Conservation (phyloP, 805 yeast genomes). For the Wickerhamomyces queroliae region DNA sequence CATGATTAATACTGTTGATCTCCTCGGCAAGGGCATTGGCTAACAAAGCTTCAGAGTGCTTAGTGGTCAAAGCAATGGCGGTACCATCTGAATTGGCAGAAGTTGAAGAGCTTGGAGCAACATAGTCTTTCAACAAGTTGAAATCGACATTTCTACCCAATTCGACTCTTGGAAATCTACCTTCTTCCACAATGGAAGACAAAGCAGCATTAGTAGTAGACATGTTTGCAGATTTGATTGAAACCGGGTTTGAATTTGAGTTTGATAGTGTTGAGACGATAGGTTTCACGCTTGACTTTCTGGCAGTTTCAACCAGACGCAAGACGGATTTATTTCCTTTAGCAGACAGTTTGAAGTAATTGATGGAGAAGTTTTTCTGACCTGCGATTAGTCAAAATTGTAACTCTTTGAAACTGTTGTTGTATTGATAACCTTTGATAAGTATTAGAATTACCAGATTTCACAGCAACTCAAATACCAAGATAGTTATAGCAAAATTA, state of each 20-base stretch:
- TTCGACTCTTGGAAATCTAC: too few species aligned
- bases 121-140: background rate
- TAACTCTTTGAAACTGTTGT: too few species aligned
- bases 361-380: too few species aligned
- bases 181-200: background rate
- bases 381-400: too few species aligned
- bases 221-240: background rate
- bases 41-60: slow-evolving; percentile 27
- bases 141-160: background rate
- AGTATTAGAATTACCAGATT: too few species aligned
- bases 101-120: background rate
- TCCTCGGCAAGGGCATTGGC: slow-evolving; percentile 34
- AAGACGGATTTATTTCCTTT: slow-evolving; percentile 12
- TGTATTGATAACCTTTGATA: too few species aligned
- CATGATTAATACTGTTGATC: slow-evolving; percentile 42
- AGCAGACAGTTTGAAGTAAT: slow-evolving; percentile 13
- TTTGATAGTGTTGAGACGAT: background rate
- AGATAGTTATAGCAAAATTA: too few species aligned
- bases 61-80: slow-evolving; percentile 20
- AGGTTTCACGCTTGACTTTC: slow-evolving; percentile 10
- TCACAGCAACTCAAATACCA: too few species aligned
- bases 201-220: background rate
- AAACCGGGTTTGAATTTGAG: background rate
- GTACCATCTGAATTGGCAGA: background rate
- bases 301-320: slow-evolving; percentile 20